Base-by-base conservation (phyloP, 208 protist species). In the Zelonia costaricensis region DNA sequence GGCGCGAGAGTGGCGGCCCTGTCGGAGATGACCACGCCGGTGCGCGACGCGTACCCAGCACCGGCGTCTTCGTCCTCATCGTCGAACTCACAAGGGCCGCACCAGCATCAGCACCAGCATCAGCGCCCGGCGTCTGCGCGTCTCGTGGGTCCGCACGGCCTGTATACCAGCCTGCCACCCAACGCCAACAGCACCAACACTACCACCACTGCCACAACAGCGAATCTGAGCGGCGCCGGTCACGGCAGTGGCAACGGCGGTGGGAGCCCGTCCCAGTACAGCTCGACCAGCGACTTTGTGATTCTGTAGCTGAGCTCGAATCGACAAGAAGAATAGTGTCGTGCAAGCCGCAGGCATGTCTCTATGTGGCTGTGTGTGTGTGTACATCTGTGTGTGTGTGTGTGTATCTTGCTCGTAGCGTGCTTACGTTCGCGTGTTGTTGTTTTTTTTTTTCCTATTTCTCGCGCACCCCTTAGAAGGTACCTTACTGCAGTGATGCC, bases 261-360 rank as follows among this genome's bases (percentile, higher is more conserved):
- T 7, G 18, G n/a, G n/a, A n/a, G 3, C 6, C 27, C 40, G 38
- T 70, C 64, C 39, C 64, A 62, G n/a, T 33, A 22, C 30, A 70
- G 64, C 38, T 70, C 64, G 2, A 56, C 27, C 2, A 70, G 64
- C 39, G 64, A 70, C 38, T 70, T 70, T 36, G 54, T 60, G 7
- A 40, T 64, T 16, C 51, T 62, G 12, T 70, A 42, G 39, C 23
- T 4, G 18, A 8, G n/a, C 4, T 5, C 5, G 23, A n/a, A 1
- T 18, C 10, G 22, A n/a, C n/a, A n/a, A n/a, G n/a, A n/a, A n/a
- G n/a, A n/a, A n/a, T n/a, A n/a, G n/a, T n/a, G n/a, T n/a, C n/a
- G n/a, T n/a, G n/a, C n/a, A n/a, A n/a, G n/a, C n/a, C n/a, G n/a
- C n/a, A n/a, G n/a, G n/a, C n/a, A n/a, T n/a, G n/a, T n/a, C n/a